Conservation (phyloP, 2,329 filamentous ascomycete species). For the Talaromyces sp. region DNA sequence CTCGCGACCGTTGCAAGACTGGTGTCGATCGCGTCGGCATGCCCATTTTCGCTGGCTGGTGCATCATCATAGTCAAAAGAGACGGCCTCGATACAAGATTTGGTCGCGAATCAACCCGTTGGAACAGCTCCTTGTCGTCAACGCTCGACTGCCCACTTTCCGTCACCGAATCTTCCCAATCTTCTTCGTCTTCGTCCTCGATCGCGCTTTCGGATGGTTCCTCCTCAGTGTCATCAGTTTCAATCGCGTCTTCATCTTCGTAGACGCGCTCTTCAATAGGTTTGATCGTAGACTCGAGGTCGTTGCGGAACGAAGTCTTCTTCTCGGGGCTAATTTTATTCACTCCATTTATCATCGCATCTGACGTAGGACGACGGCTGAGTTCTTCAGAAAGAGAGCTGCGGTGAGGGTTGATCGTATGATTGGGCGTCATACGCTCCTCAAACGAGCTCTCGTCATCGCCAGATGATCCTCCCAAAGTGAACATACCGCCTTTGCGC, state of each 20-base stretch:
- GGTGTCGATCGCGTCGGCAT: constrained; percentile 45
- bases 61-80: constrained; percentile 83
- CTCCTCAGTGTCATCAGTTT: constrained; percentile 49
- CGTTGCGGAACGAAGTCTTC: constrained; percentile 81
- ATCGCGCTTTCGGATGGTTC: constrained; percentile 79
- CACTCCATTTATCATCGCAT: constrained; percentile 11
- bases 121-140: constrained; percentile 77
- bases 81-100: constrained; percentile 83
- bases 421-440: constrained; percentile 53
- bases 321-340: constrained; percentile 44
- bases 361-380: constrained; percentile 37
- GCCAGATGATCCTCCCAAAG: constrained; percentile 78
- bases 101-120: constrained; percentile 82
- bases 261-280: constrained; percentile 56
- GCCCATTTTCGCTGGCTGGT: constrained; percentile 73
- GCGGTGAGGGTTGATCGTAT: constrained; percentile 40
- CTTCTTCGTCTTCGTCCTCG: constrained; percentile 63
- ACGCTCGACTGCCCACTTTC: constrained; percentile 81
- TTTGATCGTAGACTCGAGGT: constrained; percentile 65
- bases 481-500: constrained; percentile 64
- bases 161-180: constrained; percentile 66
- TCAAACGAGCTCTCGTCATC: constrained; percentile 77
- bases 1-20: constrained; percentile 52
- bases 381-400: constrained; percentile 56
- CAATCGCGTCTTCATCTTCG: constrained; percentile 57